Evolutionary conservation across 2,329 filamentous ascomycete species (phyloP).

Genomic region (Simplicillium sp.): DNA sequence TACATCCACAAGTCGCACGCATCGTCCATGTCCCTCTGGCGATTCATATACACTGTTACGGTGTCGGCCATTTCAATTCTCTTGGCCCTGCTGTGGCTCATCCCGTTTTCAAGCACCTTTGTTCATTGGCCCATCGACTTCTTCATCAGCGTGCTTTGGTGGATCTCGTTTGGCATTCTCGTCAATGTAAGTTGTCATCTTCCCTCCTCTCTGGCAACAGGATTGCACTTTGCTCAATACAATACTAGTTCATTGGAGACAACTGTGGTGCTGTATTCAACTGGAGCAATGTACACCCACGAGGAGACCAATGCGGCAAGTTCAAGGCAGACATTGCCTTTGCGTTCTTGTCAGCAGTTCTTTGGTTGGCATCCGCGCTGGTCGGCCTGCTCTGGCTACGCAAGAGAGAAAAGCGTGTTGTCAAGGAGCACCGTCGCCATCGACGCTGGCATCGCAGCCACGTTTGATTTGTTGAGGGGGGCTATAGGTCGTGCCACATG

Average conservation of each 20-base stretch:
- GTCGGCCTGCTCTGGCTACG: conserved; percentile 47
- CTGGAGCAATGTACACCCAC: conserved; percentile 45
- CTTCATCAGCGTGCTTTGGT: conserved; percentile 60
- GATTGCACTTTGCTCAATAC: background rate
- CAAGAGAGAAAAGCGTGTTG: conserved; percentile 24
- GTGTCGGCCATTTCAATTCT: conserved; percentile 61
- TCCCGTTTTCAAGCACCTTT: conserved; percentile 60
- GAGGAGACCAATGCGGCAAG: conserved; percentile 47
- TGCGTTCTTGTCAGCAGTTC: conserved; percentile 58
- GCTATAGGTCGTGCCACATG: conserved; percentile 21
- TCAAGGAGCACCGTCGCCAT: conserved; percentile 16
- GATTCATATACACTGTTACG: conserved; percentile 68
- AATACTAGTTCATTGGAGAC: conserved; percentile 27
- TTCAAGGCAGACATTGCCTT: conserved; percentile 67
- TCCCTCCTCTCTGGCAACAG: conserved; percentile 4
- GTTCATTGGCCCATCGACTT: conserved; percentile 64
- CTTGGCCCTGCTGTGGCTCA: conserved; percentile 60
- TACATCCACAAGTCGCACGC: conserved; percentile 47
- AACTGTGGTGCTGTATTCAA: conserved; percentile 48
- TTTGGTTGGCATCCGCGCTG: conserved; percentile 58
- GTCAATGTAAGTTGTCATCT: conserved; percentile 41
- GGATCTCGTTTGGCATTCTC: conserved; percentile 57
- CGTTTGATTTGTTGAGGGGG: conserved; percentile 21
- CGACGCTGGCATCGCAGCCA: conserved; percentile 18
- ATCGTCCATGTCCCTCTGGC: conserved; percentile 44